Base-by-base conservation (phyloP, 1,284 basidiomycete genomes). In the Cutaneotrichosporon curvatum region DNA sequence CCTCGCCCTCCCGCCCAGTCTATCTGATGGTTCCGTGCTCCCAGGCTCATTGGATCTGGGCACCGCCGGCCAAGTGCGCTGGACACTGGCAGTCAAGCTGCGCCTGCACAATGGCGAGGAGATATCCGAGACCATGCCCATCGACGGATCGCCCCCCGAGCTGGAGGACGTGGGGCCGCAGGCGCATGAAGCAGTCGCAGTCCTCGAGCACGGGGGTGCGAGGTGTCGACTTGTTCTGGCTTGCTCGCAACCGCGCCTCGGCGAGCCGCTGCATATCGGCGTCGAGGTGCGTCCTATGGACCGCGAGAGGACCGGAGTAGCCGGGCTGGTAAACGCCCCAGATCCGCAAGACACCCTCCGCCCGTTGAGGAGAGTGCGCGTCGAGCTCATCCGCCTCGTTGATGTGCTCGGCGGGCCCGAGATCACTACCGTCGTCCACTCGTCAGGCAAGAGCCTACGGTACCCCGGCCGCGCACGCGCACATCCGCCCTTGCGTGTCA, bases 371-470 rank as follows among this genome's bases (percentile, higher is more conserved):
- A 49, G 68, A n/a, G 61, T 70, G 12, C 51, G 65, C 33, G 64
- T 70, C 15, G 68, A 70, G 46, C 56, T 68, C 16, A 59, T 62
- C 32, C 54, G 66, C 9, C 47, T 54, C 11, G 61, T 70, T 10
- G 51, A 52, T 11, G 47, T 64, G 22, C 42, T 47, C 8, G 25
- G 51, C 21, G 32, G 40, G 9, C 45, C 47, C 4, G 15, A 33
- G 19, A 16, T 38, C 19, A 40, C 45, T 12, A 48, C 48, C 0
- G 37, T 43, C 4, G 49, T 72, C 1, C 61, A 68, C 52, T 44
- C 60, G 0, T 65, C 66, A 1, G 70, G 70, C 34, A 72, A 72
- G 51, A 66, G 64, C 7, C 58, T 70, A 11, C 61, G 70, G 19
- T 72, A 67, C 37, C 70, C 70, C 2, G 65, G 68, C 6, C 22